Conservation (phyloP, 176 grass and related monocot genomes). For the Triticum timopheevii region DNA sequence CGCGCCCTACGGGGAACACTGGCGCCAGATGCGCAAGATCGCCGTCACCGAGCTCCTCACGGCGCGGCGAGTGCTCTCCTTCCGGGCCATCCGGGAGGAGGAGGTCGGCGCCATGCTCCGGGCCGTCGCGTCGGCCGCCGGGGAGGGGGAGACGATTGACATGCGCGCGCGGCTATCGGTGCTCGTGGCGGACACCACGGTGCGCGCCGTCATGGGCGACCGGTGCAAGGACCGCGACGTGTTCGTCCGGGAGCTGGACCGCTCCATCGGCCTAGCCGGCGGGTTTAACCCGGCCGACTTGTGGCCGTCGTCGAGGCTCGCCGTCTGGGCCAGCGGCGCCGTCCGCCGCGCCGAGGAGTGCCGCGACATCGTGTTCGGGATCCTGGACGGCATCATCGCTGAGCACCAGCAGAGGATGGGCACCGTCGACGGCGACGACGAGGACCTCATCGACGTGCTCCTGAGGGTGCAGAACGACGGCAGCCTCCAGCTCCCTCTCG, state of each 20-base stretch:
- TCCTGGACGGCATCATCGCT: constrained; percentile 56
- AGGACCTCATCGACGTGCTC: constrained; percentile 59
- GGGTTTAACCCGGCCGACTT: constrained; percentile 62
- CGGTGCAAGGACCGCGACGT: constrained; percentile 50
- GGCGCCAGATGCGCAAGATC: constrained; percentile 63
- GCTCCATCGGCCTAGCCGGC: not conserved
- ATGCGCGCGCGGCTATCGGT: constrained; percentile 43
- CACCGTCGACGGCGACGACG: not conserved
- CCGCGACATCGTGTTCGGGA: constrained; percentile 32
- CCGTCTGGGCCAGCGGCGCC: constrained; percentile 30
- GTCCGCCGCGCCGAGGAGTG: constrained; percentile 27
- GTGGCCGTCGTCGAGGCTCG: constrained; percentile 51
- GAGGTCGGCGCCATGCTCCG: constrained; percentile 36
- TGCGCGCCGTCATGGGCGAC: constrained; percentile 46
- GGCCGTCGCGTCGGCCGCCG: not conserved
- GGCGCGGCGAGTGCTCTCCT: constrained; percentile 40
- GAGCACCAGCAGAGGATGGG: constrained; percentile 39
- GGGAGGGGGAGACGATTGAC: constrained; percentile 15
- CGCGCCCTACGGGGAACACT: constrained; percentile 59
- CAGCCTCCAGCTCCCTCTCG: constrained; percentile 35
- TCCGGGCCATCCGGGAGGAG: constrained; percentile 51
- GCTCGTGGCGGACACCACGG: constrained; percentile 34
- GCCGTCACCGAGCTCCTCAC: constrained; percentile 61
- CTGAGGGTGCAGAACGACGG: constrained; percentile 47
- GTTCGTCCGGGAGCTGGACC: constrained; percentile 33